phyloP scores from a whole-genome alignment of 192 early-diverging fungal species.

The Allomyces macrogynus region DNA sequence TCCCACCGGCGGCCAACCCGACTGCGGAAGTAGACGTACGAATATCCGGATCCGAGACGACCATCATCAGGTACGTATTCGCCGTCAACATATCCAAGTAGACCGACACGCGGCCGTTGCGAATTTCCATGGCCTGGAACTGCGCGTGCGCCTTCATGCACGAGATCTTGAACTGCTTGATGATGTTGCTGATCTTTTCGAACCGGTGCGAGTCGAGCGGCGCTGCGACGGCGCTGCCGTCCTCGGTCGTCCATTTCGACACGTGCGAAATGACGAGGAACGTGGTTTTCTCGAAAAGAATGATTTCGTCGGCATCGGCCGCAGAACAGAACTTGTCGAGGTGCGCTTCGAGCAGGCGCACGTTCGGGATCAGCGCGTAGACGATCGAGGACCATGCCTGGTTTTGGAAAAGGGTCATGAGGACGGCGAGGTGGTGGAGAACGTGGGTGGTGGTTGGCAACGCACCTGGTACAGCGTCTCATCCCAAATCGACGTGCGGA shows the following conservation, averaged over 20 bases:
- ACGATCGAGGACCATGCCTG: slow-evolving; percentile 96
- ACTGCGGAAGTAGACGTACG: slow-evolving; percentile 35
- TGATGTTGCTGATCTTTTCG: slow-evolving; percentile 76
- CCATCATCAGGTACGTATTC: slow-evolving; percentile 74
- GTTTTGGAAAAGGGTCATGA: too few relatives aligned
- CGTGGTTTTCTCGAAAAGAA: slow-evolving; percentile 84
- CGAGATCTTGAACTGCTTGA: slow-evolving; percentile 65
- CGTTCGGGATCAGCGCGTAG: slow-evolving; percentile 85
- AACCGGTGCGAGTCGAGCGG: slow-evolving; percentile 57
- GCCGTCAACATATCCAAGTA: slow-evolving; percentile 65
- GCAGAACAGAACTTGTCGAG: slow-evolving; percentile 56
- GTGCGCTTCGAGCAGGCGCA: slow-evolving; percentile 53
- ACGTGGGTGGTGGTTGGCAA: too few relatives aligned
- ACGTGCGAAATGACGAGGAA: slow-evolving; percentile 85
- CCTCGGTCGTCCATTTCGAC: slow-evolving; percentile 15
- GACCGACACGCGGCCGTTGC: slow-evolving; percentile 44
- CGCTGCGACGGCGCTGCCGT: not conserved
- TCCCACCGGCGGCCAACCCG: too few relatives aligned
- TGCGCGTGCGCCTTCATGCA: slow-evolving; percentile 51
- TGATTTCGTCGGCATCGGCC: slow-evolving; percentile 85
- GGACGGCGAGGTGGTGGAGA: too few relatives aligned
- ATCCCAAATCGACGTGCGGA: slow-evolving; percentile 75
- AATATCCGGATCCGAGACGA: slow-evolving; percentile 61
- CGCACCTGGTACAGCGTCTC: slow-evolving; percentile 69
- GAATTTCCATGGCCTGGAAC: slow-evolving; percentile 76